A percentile compares a stretch with the other conserved stretches of the same genome.
Conservation (phyloP, 352 stramenopile genomes). For the Globisporangium orthogonon region DNA sequence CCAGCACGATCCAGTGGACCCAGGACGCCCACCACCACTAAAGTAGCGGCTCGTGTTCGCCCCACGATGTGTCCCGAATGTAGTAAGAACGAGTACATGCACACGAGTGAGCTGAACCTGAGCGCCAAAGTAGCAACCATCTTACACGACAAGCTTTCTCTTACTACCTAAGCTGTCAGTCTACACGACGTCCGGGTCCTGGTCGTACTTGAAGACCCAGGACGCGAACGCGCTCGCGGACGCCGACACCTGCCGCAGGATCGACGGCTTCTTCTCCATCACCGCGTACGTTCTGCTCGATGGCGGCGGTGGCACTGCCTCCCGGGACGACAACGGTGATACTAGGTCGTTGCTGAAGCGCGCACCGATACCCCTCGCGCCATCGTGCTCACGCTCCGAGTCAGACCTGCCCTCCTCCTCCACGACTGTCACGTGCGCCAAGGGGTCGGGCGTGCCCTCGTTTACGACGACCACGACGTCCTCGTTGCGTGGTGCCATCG, state of each 20-base stretch:
- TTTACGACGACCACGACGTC: constrained; percentile 27
- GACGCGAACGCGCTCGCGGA: constrained; percentile 14
- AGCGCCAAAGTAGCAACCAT: too few species aligned
- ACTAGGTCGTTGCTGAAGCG: not conserved
- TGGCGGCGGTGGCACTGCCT: not conserved
- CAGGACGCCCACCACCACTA: constrained; percentile 87
- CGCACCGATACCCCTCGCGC: not conserved
- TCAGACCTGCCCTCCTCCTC: constrained; percentile 3
- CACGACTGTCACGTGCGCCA: constrained; percentile 3
- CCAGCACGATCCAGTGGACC: constrained; percentile 99
- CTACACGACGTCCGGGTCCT: constrained; percentile 1
- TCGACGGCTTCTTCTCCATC: constrained; percentile 10
- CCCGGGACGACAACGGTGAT: not conserved
- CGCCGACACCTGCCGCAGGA: constrained; percentile 14
- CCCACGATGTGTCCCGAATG: too few species aligned
- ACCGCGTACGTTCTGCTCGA: constrained; percentile 14
- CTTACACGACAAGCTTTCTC: too few species aligned
- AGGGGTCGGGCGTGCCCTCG: constrained; percentile 7
- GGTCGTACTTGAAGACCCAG: constrained; percentile 15
- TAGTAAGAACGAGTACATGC: too few species aligned
- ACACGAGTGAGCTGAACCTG: too few species aligned
- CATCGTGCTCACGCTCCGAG: not conserved
- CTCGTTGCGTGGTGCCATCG: constrained; percentile 18
- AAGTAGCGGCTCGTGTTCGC: too few species aligned
- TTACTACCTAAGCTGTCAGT: too few species aligned